A percentile compares a stretch with the other conserved stretches of the same genome.
Conservation (phyloP, 331 rosid genomes). For the Malus hybrid region DNA sequence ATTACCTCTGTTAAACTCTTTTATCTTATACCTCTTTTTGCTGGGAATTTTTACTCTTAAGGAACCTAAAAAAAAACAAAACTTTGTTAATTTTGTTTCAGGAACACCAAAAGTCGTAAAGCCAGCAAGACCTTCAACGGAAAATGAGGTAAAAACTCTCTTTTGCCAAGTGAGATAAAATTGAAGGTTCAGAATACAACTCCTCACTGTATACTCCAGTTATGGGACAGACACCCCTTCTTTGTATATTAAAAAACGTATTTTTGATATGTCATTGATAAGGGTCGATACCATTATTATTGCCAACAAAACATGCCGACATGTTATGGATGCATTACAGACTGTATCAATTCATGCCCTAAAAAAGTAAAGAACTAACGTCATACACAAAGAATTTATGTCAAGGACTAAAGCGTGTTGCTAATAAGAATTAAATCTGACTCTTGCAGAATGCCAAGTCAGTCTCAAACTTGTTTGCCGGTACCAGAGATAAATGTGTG, state of each 20-base stretch:
- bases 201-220: too few relatives aligned
- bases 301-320: neutral
- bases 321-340: too few relatives aligned
- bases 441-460: constrained; percentile 51
- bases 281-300: neutral
- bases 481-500: constrained; percentile 86
- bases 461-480: constrained; percentile 64
- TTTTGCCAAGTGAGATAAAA: neutral
- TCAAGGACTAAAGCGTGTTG: neutral
- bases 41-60: too few relatives aligned
- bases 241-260: too few relatives aligned
- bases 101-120: constrained; percentile 81
- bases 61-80: too few relatives aligned
- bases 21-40: neutral
- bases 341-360: neutral
- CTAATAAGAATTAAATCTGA: neutral
- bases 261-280: neutral
- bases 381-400: neutral
- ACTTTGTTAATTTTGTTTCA: constrained; percentile 18
- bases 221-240: too few relatives aligned
- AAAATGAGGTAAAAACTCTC: constrained; percentile 43
- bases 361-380: neutral
- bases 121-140: constrained; percentile 50
- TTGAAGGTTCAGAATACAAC: too few relatives aligned
- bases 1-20: neutral